Conservation (phyloP, 2,329 filamentous ascomycete species). For the Elsinoe batatas region DNA sequence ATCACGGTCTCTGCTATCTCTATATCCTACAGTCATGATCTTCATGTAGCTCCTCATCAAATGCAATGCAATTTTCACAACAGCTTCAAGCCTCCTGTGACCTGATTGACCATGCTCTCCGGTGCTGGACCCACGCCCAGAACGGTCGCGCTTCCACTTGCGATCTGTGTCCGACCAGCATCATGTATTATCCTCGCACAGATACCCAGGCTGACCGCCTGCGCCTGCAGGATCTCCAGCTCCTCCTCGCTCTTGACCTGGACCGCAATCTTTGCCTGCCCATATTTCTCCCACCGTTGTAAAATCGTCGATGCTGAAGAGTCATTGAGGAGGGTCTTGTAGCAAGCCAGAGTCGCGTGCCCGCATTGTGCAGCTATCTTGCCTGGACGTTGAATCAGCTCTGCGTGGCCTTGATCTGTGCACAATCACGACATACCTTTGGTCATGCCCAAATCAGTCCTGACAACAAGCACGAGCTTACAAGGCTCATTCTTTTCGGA, state of each 20-base stretch:
- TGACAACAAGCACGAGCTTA: constrained; percentile 84
- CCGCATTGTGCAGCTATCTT: constrained; percentile 95
- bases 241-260: constrained; percentile 81
- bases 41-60: background rate
- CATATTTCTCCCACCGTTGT: constrained; percentile 71
- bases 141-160: constrained; percentile 83
- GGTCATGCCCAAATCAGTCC: constrained; percentile 93
- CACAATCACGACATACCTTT: constrained; percentile 58
- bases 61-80: constrained; percentile 41
- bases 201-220: constrained; percentile 72
- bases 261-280: constrained; percentile 89
- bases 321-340: constrained; percentile 63
- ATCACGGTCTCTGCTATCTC: background rate
- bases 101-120: constrained; percentile 73
- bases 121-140: constrained; percentile 66
- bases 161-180: constrained; percentile 95
- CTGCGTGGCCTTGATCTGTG: background rate
- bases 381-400: constrained; percentile 42
- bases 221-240: constrained; percentile 62
- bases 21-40: background rate
- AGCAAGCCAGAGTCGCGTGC: constrained; percentile 95
- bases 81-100: constrained; percentile 78
- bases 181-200: constrained; percentile 87
- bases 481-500: constrained; percentile 62
- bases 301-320: constrained; percentile 53